Evolutionary conservation across 495 filamentous ascomycete genomes (phyloP), one percentile per base, ranked within the genome.

Genomic region (Talaromyces stipitatus): DNA sequence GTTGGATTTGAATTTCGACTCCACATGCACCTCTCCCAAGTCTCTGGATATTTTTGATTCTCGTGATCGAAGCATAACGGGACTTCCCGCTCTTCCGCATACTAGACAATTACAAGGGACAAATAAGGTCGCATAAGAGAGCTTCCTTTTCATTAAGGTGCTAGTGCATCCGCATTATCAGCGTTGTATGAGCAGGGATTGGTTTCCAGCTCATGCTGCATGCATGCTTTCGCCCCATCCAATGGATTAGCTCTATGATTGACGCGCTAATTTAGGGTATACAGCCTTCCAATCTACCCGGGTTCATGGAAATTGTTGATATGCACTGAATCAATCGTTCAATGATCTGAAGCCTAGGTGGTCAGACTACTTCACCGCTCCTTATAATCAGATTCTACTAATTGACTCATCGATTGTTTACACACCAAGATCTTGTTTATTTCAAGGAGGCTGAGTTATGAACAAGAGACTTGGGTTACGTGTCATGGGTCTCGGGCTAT

Each of bases 1-100:
- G 73, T 76, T 75, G 64, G 65, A 75, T 68, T 77, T 75, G 70
- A 57, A 73, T 74, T 73, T 46, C 52, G 24, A 18, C 69, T 72
- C 72, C 73, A 70, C 71, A 66, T 73, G 64, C 65, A 67, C 54
- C 64, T 64, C 24, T 43, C 70, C 69, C 74, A 71, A 61, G 55
- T 62, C 59, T 61, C 64, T 66, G 73, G 74, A 70, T 64, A 66
- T 62, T 43, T 66, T 50, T 63, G 61, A 62, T 27, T 78, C 73
- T 68, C 74, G 73, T 78, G 74, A 75, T 68, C 62, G 56, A 70
- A 67, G 67, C 65, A 66, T 52, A 65, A 70, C 69, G 65, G 69
- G 68, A 64, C 58, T 66, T 69, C 69, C 69, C 72, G 72, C 65
- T 66, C 61, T 62, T 54, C 58, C 60, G 63, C 65, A 61, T 68